Evolutionary conservation across 2,329 filamentous ascomycete species (phyloP), one percentile per base, ranked within the genome.

Genomic region (Cordyceps javanica): DNA sequence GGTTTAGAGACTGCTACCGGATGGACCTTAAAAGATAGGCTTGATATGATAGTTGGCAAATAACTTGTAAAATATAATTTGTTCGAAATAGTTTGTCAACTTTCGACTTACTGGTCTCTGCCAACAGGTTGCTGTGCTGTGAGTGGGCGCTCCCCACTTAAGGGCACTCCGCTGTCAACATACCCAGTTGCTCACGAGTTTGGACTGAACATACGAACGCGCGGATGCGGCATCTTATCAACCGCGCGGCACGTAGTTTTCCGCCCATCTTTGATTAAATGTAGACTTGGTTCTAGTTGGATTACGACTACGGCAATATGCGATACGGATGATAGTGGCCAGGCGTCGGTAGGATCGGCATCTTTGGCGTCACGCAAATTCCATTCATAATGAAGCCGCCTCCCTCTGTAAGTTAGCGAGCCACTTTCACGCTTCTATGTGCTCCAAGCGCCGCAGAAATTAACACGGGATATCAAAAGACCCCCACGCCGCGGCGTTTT

Each of bases 401-500:
- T 19, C 54, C 45, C 16, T 48, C 45, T 42, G 54, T 56, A 36
- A 49, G 54, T 55, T 11, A 7, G 13, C 6, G 6, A 8, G 28
- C 23, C 32, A 14, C 42, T 4, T 39, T 19, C 25, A 19, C 34
- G 16, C 30, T 34, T 38, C 13, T 6, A 10, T 5, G 23, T 36
- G 8, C 14, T 13, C 34, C 21, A 21, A 26, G 36, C 21, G 3
- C 21, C 13, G 16, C 28, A 6, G 11, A 36, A 16, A 16, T 57
- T 59, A 25, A 61, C 38, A 14, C 25, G 32, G 30, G 16, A n/a
- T 28, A 41, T 46, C 41, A 41, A 34, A 54, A 75, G 73, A 75
- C 74, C 34, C 70, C 73, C 5, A 68, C 70, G 7, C 72, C 73
- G 21, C 68, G 72, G 59, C 68, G 71, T 6, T 75, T 76, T 57